Conservation (phyloP, 352 stramenopile species). For the Phytopythium oedochilum region DNA sequence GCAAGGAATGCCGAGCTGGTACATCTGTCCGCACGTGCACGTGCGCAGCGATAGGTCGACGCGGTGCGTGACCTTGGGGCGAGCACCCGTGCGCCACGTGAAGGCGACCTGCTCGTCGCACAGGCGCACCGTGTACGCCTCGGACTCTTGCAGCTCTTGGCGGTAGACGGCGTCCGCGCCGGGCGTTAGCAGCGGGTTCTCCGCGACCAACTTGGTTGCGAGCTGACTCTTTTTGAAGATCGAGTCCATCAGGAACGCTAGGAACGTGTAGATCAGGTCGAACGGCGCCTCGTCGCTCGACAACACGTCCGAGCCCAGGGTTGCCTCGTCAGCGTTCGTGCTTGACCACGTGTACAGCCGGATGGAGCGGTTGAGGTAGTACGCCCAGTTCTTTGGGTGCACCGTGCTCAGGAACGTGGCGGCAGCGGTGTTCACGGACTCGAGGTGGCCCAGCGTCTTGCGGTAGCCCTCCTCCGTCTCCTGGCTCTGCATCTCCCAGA, state of each 20-base stretch:
- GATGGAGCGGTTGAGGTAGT: slow-evolving; percentile 55
- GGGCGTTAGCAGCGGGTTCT: slow-evolving; percentile 45
- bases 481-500: slow-evolving; percentile 58
- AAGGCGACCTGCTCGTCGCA: slow-evolving; percentile 73
- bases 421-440: slow-evolving; percentile 43
- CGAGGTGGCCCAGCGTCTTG: slow-evolving; percentile 40
- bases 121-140: slow-evolving; percentile 47
- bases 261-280: slow-evolving; percentile 73
- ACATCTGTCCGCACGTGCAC: slow-evolving; percentile 68
- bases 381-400: slow-evolving; percentile 64
- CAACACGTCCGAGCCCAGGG: slow-evolving; percentile 51
- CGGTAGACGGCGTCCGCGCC: slow-evolving; percentile 62
- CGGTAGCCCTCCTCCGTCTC: slow-evolving; percentile 57
- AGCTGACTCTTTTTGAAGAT: slow-evolving; percentile 73
- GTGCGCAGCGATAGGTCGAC: slow-evolving; percentile 54
- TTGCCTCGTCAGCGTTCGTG: slow-evolving; percentile 49
- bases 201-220: slow-evolving; percentile 39
- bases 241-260: slow-evolving; percentile 75
- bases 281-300: slow-evolving; percentile 72
- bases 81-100: slow-evolving; percentile 59
- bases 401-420: slow-evolving; percentile 53
- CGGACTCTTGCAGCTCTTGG: slow-evolving; percentile 52
- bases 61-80: slow-evolving; percentile 62
- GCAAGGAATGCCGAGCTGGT: slow-evolving; percentile 72
- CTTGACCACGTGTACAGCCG: slow-evolving; percentile 67